Conservation (phyloP, 805 yeast genomes). For the Zygoascus flipseniorum region DNA sequence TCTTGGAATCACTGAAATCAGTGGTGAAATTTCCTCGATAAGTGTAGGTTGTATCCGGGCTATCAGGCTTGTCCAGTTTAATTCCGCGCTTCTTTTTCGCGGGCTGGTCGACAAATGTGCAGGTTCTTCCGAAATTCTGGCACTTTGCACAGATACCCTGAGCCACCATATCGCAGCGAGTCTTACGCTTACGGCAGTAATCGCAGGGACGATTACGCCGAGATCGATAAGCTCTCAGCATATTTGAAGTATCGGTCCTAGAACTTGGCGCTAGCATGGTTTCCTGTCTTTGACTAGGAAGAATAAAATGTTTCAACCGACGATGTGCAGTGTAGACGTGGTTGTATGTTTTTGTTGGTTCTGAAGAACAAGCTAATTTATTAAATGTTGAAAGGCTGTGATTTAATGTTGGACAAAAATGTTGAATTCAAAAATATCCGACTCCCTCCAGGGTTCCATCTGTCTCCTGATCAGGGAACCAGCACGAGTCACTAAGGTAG, state of each 20-base stretch:
- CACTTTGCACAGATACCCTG: slow-evolving; percentile 13
- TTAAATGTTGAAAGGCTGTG: not conserved
- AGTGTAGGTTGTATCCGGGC: not conserved
- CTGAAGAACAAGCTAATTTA: not conserved
- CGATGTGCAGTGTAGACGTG: not conserved
- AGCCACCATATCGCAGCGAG: slow-evolving; percentile 13
- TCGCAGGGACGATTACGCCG: slow-evolving; percentile 17
- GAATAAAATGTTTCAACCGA: not conserved
- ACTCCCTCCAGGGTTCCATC: not conserved
- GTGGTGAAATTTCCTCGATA: not conserved
- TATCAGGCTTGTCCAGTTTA: not conserved
- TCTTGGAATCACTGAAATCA: not conserved
- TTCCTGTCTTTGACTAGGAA: not conserved
- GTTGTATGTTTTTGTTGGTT: not conserved
- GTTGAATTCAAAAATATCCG: not conserved
- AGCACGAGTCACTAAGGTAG: not conserved
- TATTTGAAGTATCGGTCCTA: not conserved
- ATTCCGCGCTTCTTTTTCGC: slow-evolving; percentile 9
- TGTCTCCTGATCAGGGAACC: not conserved
- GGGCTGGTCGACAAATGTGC: slow-evolving; percentile 17
- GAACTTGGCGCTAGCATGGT: not conserved
- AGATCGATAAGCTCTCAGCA: slow-evolving; percentile 12
- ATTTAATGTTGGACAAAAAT: not conserved
- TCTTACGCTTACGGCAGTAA: slow-evolving; percentile 15
- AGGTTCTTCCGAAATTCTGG: slow-evolving; percentile 12